Percentiles rank a stretch among this genome's conserved stretches.
Evolutionary conservation across 2,329 filamentous ascomycete genomes (phyloP).

Genomic region (Blastomyces silverae): DNA sequence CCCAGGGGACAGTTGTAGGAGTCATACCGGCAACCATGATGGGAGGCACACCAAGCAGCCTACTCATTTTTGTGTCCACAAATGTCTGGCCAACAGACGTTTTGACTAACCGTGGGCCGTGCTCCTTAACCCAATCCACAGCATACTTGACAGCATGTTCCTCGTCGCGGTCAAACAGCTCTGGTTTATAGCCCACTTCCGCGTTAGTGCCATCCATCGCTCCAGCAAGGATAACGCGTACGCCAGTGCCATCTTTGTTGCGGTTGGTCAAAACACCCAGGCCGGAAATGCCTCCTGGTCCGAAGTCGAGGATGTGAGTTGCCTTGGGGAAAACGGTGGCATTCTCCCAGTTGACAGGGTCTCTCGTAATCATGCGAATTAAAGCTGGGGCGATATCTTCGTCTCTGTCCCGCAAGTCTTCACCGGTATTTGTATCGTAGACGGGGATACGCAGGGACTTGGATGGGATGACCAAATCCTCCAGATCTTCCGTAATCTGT

Average conservation of each 20-base stretch:
- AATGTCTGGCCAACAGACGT: conserved; percentile 84
- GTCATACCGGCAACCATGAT: conserved; percentile 94
- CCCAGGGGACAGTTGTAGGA: conserved; percentile 78
- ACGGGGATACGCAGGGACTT: conserved; percentile 73
- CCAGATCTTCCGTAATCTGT: conserved; percentile 79
- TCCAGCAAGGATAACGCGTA: conserved; percentile 90
- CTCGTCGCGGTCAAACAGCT: conserved; percentile 93
- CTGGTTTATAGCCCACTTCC: conserved; percentile 95
- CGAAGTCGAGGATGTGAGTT: conserved; percentile 93
- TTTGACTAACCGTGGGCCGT: conserved; percentile 84
- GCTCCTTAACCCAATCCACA: conserved; percentile 95
- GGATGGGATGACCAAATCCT: conserved; percentile 68
- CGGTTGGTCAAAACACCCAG: conserved; percentile 93
- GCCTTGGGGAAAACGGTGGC: conserved; percentile 85
- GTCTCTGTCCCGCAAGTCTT: conserved; percentile 62
- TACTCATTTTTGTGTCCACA: conserved; percentile 94
- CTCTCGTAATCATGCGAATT: conserved; percentile 86
- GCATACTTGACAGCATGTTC: conserved; percentile 93
- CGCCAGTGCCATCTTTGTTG: conserved; percentile 97
- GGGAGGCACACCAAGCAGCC: conserved; percentile 74
- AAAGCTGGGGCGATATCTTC: conserved; percentile 80
- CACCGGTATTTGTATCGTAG: conserved; percentile 81
- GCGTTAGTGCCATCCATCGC: conserved; percentile 82
- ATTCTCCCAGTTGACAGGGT: conserved; percentile 92
- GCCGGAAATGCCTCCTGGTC: conserved; percentile 92